phyloP scores from a whole-genome alignment of 768 basidiomycete genomes.

The Coprinellus micaceus region DNA sequence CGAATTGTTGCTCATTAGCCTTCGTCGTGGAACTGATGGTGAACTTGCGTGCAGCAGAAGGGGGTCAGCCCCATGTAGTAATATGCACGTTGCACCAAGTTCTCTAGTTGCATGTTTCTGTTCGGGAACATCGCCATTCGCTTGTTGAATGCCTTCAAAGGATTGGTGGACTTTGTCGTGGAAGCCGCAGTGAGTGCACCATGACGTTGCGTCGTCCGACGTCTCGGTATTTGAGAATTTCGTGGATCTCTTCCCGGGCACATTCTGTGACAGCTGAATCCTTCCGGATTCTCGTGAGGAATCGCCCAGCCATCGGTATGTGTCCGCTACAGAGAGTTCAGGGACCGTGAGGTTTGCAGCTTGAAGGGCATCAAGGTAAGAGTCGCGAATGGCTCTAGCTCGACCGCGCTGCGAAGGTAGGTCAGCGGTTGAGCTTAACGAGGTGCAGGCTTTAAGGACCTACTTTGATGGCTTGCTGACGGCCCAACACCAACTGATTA shows the following conservation, averaged over 20 bases:
- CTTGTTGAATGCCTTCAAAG: slow-evolving; percentile 15
- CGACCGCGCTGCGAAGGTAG: slow-evolving; percentile 41
- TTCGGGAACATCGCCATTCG: background rate
- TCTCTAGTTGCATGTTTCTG: background rate
- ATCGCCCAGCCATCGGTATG: slow-evolving; percentile 44
- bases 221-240: too few relatives aligned
- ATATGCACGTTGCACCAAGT: background rate
- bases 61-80: background rate
- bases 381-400: slow-evolving; percentile 40
- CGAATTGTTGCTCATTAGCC: background rate
- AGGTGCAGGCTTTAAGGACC: slow-evolving; percentile 5
- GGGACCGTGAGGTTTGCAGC: background rate
- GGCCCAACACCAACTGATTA: slow-evolving; percentile 35
- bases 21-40: background rate
- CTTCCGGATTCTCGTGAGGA: slow-evolving; percentile 9
- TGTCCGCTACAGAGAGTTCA: slow-evolving; percentile 38
- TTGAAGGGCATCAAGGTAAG: slow-evolving; percentile 26
- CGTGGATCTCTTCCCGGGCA: background rate
- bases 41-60: background rate
- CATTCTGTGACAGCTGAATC: slow-evolving; percentile 12
- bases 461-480: slow-evolving; percentile 53
- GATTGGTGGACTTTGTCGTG: slow-evolving; percentile 14
- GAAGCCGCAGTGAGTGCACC: slow-evolving; percentile 22
- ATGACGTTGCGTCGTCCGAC: background rate
- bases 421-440: background rate